These are phyloP conservation scores for Sherardia arvensis DNA, from an alignment of 257 asterid species.

Conservation along the genomic window DNA sequence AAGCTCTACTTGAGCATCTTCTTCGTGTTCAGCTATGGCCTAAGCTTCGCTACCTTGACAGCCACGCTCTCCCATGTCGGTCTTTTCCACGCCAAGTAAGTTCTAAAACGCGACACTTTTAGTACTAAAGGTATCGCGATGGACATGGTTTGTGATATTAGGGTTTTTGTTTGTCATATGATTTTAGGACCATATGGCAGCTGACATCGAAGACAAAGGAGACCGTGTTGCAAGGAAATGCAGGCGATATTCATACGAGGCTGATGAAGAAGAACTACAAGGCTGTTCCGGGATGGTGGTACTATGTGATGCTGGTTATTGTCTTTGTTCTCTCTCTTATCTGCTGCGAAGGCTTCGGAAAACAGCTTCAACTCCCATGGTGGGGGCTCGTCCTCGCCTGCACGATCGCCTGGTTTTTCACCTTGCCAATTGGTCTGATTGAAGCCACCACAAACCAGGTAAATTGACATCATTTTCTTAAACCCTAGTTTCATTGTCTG, in stretches of 20 bases:
- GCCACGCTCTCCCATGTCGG: background rate
- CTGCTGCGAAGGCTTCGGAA: slow-evolving; percentile 39
- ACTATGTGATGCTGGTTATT: background rate
- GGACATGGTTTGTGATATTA: too few species aligned
- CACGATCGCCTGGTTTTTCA: slow-evolving; percentile 47
- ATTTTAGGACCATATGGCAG: slow-evolving; percentile 24
- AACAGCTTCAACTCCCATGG: slow-evolving; percentile 33
- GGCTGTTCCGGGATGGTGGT: background rate
- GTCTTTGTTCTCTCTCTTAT: background rate
- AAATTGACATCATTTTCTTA: background rate
- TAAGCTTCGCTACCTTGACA: background rate
- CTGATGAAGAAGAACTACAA: slow-evolving; percentile 1
- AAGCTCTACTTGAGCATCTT: background rate
- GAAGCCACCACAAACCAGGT: slow-evolving; percentile 55
- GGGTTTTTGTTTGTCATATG: background rate
- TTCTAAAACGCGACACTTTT: background rate
- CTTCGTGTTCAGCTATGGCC: background rate
- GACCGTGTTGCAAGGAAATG: slow-evolving; percentile 14
- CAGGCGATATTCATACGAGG: background rate
- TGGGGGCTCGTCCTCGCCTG: slow-evolving; percentile 61
- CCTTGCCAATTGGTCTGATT: slow-evolving; percentile 62
- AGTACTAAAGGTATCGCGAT: too few species aligned
- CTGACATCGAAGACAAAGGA: slow-evolving; percentile 15
- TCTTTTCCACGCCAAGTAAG: background rate
- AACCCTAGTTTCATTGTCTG: background rate